These are phyloP conservation scores for Ogataea salicorniae DNA, from an alignment of 805 yeast species.

Conservation along the genomic window DNA sequence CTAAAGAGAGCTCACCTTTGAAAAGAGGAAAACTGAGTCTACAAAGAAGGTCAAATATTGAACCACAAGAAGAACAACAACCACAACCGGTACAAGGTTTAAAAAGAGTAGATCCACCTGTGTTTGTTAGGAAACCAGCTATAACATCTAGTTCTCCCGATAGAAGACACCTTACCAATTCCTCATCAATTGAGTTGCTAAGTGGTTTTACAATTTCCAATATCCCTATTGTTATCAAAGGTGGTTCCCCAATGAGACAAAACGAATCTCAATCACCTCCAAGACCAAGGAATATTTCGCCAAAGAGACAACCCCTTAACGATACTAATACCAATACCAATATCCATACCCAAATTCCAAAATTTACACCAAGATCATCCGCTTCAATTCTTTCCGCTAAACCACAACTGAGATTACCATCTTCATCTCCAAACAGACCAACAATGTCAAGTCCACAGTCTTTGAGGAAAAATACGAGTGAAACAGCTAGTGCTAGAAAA, in stretches of 20 bases:
- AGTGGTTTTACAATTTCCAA: slow-evolving; percentile 20
- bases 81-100: not conserved
- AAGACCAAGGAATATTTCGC: not conserved
- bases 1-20: slow-evolving; percentile 20
- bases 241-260: slow-evolving; percentile 24
- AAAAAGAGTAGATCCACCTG: slow-evolving; percentile 13
- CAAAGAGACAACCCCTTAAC: no score
- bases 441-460: slow-evolving; percentile 3
- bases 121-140: slow-evolving; percentile 4
- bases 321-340: not conserved
- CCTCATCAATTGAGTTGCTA: slow-evolving; percentile 4
- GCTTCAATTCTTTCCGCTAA: not conserved
- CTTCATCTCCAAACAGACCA: slow-evolving; percentile 5
- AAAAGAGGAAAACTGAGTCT: slow-evolving; percentile 2
- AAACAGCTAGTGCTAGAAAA: not conserved
- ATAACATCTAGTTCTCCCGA: no score
- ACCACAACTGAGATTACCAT: slow-evolving; percentile 5
- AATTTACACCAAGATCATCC: slow-evolving; percentile 2
- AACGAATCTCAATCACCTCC: not conserved
- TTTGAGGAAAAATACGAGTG: not conserved
- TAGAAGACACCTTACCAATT: not conserved
- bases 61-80: not conserved
- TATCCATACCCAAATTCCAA: not conserved
- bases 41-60: not conserved
- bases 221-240: slow-evolving; percentile 24